These are phyloP conservation scores for Agastache rugosa DNA, from an alignment of 257 asterid species.

Conservation along the genomic window DNA sequence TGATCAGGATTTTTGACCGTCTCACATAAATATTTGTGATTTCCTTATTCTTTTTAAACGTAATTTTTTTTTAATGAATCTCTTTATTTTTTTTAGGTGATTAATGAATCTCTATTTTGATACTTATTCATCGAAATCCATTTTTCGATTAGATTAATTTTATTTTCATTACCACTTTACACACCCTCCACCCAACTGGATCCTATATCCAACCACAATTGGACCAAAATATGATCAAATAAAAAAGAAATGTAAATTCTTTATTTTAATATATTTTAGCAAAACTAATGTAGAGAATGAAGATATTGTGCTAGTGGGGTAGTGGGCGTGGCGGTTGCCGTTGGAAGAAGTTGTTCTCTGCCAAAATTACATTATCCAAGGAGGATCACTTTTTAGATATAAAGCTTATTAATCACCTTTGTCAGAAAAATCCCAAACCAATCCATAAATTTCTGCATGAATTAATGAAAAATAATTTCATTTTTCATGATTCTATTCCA, in stretches of 20 bases:
- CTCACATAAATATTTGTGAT: no score
- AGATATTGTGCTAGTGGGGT: background rate
- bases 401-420: conserved; percentile 24
- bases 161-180: no score
- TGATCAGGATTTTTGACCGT: no score
- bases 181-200: no score
- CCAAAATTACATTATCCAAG: conserved; percentile 21
- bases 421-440: conserved; percentile 25
- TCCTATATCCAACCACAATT: no score
- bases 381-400: conserved; percentile 20
- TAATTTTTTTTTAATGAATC: no score
- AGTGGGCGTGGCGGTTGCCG: conserved; percentile 33
- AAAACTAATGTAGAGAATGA: background rate
- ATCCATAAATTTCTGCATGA: conserved; percentile 5
- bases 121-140: no score
- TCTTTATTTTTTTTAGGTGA: no score
- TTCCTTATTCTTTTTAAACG: no score
- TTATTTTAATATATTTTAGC: background rate
- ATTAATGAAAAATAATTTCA: conserved; percentile 11
- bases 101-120: no score
- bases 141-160: no score
- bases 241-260: background rate
- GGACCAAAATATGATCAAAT: background rate
- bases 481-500: conserved; percentile 18
- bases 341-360: conserved; percentile 40